Evolutionary conservation across 2,329 filamentous ascomycete genomes (phyloP).

Genomic region (Monilinia aucupariae): DNA sequence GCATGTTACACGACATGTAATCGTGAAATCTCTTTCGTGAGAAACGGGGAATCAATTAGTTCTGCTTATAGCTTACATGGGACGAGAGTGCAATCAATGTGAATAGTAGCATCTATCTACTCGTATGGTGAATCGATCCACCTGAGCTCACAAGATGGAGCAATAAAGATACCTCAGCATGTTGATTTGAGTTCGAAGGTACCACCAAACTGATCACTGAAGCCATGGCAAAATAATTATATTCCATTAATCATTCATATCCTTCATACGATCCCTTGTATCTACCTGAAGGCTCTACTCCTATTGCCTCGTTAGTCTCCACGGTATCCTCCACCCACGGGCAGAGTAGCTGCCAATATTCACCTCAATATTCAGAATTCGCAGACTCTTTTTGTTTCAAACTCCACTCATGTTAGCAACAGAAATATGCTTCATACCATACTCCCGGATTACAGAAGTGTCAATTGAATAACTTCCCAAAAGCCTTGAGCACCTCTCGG

Average conservation of each 20-base stretch:
- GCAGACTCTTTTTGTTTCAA: neutral
- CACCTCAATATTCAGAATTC: neutral
- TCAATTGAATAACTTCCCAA: conserved; percentile 96
- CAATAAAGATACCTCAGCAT: neutral
- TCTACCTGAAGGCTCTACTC: neutral
- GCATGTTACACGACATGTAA: neutral
- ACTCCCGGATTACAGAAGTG: conserved; percentile 64
- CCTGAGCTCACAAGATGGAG: neutral
- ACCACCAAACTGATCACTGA: neutral
- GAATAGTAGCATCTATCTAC: no score
- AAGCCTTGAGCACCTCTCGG: conserved; percentile 85
- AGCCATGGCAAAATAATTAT: neutral
- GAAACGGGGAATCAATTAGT: neutral
- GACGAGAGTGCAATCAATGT: neutral
- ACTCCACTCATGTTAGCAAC: no score
- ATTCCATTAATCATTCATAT: neutral
- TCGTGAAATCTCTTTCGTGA: neutral
- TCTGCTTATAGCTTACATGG: neutral
- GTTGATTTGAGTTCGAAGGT: fast-evolving
- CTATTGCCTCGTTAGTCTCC: neutral
- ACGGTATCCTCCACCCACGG: no score
- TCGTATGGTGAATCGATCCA: neutral
- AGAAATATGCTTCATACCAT: neutral
- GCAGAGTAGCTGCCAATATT: neutral
- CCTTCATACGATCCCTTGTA: neutral